Conservation (phyloP, 2,329 filamentous ascomycete species). For the Teratosphaeriaceae sp. region DNA sequence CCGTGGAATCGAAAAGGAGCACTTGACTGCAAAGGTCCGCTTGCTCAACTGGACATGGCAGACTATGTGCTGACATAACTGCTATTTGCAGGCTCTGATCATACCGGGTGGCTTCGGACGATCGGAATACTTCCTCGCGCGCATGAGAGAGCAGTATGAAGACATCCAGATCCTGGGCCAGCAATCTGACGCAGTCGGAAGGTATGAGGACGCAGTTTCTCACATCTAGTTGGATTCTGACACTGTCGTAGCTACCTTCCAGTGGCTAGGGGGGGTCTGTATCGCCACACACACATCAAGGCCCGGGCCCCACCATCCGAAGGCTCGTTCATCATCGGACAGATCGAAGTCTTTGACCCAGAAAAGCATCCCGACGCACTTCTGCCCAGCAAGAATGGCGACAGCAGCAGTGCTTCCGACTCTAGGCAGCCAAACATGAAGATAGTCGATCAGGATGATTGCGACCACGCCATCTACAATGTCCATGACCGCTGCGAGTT, state of each 20-base stretch:
- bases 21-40: too few relatives aligned
- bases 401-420: not conserved
- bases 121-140: conserved; percentile 4
- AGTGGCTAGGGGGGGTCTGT: not conserved
- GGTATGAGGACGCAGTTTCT: too few relatives aligned
- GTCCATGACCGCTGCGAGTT: not conserved
- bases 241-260: not conserved
- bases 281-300: not conserved
- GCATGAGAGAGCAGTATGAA: not conserved
- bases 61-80: not conserved
- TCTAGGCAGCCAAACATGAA: not conserved
- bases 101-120: conserved; percentile 5
- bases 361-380: not conserved
- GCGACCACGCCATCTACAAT: not conserved
- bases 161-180: not conserved
- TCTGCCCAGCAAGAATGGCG: not conserved
- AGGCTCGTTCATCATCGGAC: not conserved
- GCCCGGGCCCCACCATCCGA: not conserved
- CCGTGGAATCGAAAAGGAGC: too few relatives aligned
- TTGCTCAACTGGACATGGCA: too few relatives aligned
- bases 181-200: not conserved
- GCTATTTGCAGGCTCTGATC: not conserved
- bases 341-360: not conserved
- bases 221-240: not conserved
- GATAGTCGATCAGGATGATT: not conserved